Percentiles rank a stretch among this genome's conserved stretches.
phyloP scores from a whole-genome alignment of 495 filamentous ascomycete species.

The Trichoderma erinaceum region DNA sequence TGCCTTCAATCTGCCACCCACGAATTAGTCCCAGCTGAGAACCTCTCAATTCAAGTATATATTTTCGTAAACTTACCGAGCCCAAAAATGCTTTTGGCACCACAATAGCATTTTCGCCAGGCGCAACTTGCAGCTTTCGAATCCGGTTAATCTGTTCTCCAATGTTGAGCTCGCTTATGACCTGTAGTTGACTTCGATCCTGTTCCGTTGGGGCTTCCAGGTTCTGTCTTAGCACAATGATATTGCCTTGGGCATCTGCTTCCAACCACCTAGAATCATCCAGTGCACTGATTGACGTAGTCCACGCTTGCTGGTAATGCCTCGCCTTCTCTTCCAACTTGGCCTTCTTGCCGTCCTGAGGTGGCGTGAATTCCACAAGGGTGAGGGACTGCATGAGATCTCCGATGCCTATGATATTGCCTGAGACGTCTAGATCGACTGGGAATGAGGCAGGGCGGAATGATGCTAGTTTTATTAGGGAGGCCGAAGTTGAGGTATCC shows the following conservation, averaged over 20 bases:
- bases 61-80: constrained; percentile 56
- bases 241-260: constrained; percentile 79
- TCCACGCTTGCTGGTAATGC: constrained; percentile 76
- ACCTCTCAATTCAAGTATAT: not conserved
- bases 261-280: constrained; percentile 68
- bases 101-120: constrained; percentile 55
- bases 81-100: constrained; percentile 81
- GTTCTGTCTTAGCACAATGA: constrained; percentile 71
- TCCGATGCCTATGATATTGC: constrained; percentile 69
- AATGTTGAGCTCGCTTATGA: constrained; percentile 73
- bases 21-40: constrained; percentile 23
- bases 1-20: constrained; percentile 67
- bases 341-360: constrained; percentile 39
- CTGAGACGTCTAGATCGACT: constrained; percentile 68
- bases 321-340: constrained; percentile 66
- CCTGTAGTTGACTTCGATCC: constrained; percentile 61
- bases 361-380: constrained; percentile 59
- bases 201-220: constrained; percentile 63
- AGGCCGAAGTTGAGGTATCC: constrained; percentile 39
- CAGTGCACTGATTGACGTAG: constrained; percentile 64
- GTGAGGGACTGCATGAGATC: constrained; percentile 93
- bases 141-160: constrained; percentile 94
- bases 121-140: constrained; percentile 47
- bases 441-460: constrained; percentile 83
- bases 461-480: constrained; percentile 59